Evolutionary conservation across 306 rosid genomes (phyloP), one percentile per base, ranked within the genome.

Genomic region (Trichosanthes cucumerina): DNA sequence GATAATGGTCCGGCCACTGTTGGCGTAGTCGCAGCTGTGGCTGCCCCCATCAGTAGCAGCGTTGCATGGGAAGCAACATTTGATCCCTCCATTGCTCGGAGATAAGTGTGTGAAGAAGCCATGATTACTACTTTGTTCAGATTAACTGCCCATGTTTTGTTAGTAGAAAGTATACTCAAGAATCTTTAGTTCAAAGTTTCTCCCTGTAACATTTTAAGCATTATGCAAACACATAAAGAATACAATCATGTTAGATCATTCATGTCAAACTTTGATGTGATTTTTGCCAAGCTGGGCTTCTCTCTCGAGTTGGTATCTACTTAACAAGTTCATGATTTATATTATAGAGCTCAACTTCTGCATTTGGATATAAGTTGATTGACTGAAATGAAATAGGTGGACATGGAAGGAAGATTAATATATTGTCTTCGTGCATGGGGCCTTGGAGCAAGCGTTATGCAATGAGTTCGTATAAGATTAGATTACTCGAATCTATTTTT

Each of bases 71-170:
- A 81, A 79, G 86, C 85, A 59, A 81, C 71, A 14, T 78, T 80
- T 73, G 90, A 89, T 81, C 85, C 91, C 49, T 80, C 88, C 23
- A 81, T 79, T 57, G 66, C 83, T 49, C 44, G 77, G 39, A 73
- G 77, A 49, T 73, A 18, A 73, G 38, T 49, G 43, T 14, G 39
- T 7, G 60, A 15, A 46, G 77, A 15, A 49, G 77, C 59, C 60
- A 47, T 16, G 59, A 9, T 28, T 3, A 7, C 10, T 71, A 28
- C 41, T 46, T 46, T 46, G 38, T 26, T 72, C 41, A 26, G 24
- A 73, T 49, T 46, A 71, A 49, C 77, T 49, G 60, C 23, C 23
- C 13, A 14, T 36, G 8, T 34, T 47, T 72, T 72, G 76, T 70
- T 72, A 14, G 8, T 14, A 46, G 54, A 70, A 71, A 23, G 53